These are phyloP conservation scores for Exidia glandulosa DNA, from an alignment of 768 basidiomycete species.

Conservation along the genomic window DNA sequence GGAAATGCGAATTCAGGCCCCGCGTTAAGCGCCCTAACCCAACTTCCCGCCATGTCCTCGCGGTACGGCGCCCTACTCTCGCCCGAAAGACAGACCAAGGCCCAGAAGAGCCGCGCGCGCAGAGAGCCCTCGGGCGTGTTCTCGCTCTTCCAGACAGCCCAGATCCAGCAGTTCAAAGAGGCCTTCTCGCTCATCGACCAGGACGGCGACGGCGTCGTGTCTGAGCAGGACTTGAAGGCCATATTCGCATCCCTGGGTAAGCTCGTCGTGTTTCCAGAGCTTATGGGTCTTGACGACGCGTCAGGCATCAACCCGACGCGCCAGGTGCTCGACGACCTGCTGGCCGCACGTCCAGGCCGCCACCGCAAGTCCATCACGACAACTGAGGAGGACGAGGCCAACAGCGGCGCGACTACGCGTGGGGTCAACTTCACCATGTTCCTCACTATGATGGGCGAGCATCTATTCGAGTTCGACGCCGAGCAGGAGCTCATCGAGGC, in stretches of 20 bases:
- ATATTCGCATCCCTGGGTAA: conserved; percentile 78
- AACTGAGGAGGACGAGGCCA: conserved; percentile 28
- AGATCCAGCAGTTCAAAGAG: conserved; percentile 92
- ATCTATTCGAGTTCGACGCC: conserved; percentile 81
- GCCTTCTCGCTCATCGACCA: conserved; percentile 92
- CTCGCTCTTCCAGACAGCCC: conserved; percentile 69
- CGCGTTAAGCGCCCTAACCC: too few species aligned
- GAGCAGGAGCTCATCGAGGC: conserved; percentile 81
- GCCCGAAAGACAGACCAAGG: conserved; percentile 44
- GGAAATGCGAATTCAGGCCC: too few species aligned
- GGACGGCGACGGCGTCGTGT: conserved; percentile 87
- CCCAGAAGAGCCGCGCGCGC: conserved; percentile 53
- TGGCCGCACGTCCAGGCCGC: conserved; percentile 64
- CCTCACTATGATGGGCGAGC: conserved; percentile 94
- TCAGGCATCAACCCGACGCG: conserved; percentile 69
- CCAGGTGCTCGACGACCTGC: conserved; percentile 55
- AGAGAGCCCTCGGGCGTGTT: conserved; percentile 81
- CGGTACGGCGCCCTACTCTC: conserved; percentile 54
- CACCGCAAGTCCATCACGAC: conserved; percentile 26
- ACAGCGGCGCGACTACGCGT: conserved; percentile 28
- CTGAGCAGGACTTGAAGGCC: conserved; percentile 69
- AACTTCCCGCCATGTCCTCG: too few species aligned
- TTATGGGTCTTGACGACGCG: background rate
- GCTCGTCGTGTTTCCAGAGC: conserved; percentile 10
- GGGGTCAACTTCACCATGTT: conserved; percentile 92